Base-by-base conservation (phyloP, 805 yeast genomes). In the Geotrichum ghanense region DNA sequence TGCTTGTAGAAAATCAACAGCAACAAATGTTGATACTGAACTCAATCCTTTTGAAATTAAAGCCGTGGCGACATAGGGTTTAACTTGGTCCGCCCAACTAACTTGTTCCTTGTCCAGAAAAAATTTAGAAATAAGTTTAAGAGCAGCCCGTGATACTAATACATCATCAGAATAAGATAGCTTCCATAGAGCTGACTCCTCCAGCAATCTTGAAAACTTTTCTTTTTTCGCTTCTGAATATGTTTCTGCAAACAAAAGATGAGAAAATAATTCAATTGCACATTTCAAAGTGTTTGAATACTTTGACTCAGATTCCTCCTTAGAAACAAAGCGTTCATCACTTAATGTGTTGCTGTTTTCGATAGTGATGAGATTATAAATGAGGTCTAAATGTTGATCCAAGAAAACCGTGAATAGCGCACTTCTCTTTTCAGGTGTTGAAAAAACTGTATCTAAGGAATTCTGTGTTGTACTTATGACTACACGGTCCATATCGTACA, bases 251-350 rank as follows among this genome's bases (percentile, higher is more conserved):
- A 46, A 45, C 2, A 67, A 44, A 42, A 65, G 49, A 26, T 62
- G 60, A 1, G 63, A 66, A n/a, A 80, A 56, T 60, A 81, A 63
- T 41, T 64, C 64, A 5, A 83, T 53, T 1, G 79, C 64, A 4
- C 78, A 66, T 31, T 71, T 69, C 14, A 78, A 56, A 2, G 81
- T 70, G 48, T 94, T 66, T 23, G 70, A 68, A 56, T 78, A 84
- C 58, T 84, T 85, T 17, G 78, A 63, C 23, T 68, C 67, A 0
- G 84, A 72, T 50, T 87, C 95, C 41, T 79, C 84, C 43, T 72
- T 73, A 2, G 78, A 72, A 17, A 79, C 73, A 53, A 76, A 78
- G 47, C 95, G 69, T 56, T 80, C 83, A 56, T 89, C 96, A 1
- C 89, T 78, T 19, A 89, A 61, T 0, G 87, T 73, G 14, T 74